Evolutionary conservation across 2,329 filamentous ascomycete genomes (phyloP), one percentile per base, ranked within the genome.

Genomic region (Fusarium nematophilum): DNA sequence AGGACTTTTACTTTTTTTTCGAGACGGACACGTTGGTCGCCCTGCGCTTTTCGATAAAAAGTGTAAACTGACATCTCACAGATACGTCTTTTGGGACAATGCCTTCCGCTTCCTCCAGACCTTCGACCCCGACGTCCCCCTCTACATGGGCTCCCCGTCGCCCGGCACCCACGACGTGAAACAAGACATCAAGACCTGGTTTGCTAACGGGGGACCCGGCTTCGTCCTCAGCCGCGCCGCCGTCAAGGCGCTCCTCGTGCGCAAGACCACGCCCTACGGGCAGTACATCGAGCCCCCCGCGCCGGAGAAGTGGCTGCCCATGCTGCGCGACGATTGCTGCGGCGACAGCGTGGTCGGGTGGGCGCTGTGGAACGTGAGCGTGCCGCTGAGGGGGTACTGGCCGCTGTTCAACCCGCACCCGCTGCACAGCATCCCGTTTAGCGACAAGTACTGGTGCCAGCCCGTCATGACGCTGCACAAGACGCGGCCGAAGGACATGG

Each of bases 1-100:
- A 79, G 38, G 75, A 81, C 29, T 85, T 83, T 78, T 86, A 83
- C 62, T 77, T 86, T 47, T 83, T 85, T 67, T 79, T 83, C 39
- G 83, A 86, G 62, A 81, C 82, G 3, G 83, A 86, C 65, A 86
- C 83, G 42, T 84, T 77, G 56, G 73, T 73, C 31, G 23, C 33
- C 31, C 21, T 7, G 9, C 3, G 10, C 11, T 30, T 6, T 10
- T 9, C 14, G 13, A 25, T 14, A 4, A 9, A 13, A 18, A 13
- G 31, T 55, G 64, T 10, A 69, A 34, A 10, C 26, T 17, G 11
- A 1, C 13, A n/a, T 18, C n/a, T 30, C 23, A 26, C 25, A 70
- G 68, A 34, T 70, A 70, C 3, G 66, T 70, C 55, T 70, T 70
- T 25, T 70, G 68, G 73, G 75, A 77, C 58, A 82, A 79, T 70